Base-by-base conservation (phyloP, 805 yeast genomes). In the Saturnispora dispora region DNA sequence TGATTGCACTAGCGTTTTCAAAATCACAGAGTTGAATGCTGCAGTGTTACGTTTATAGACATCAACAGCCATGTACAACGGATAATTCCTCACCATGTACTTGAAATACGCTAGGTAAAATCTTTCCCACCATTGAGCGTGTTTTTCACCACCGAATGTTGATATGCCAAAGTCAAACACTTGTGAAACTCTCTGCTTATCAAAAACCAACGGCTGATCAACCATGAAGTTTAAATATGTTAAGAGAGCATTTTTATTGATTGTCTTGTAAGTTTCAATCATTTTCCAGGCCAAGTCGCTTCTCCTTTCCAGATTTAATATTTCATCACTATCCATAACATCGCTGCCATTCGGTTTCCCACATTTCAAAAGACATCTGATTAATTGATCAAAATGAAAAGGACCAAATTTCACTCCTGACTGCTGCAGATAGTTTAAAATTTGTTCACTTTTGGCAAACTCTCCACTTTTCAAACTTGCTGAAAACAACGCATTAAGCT, bases 51-150 rank as follows among this genome's bases (percentile, higher is more conserved):
- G 50, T 22, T 50, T 51, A 50, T 61, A 66, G 5, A 67, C 58
- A n/a, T 46, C 48, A 28, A 59, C 57, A 1, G 66, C 60, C 10
- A 53, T 45, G 1, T 54, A 47, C 11, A 60, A 39, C 9, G 68
- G 63, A 43, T 54, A 61, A 17, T 59, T 60, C 39, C 63, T 52
- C 22, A 53, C 54, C 40, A 66, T 45, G 45, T 66, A 66, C 37
- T 66, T 68, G 57, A 68, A 60, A 46, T 68, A 69, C 0, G 59
- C 41, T 33, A 59, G 44, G n/a, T 51, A 49, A 61, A 67, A 69
- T 45, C 59, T 56, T 32, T 58, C 60, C 69, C 69, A 69, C 45
- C 63, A 65, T 22, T 58, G 55, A 17, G 9, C 20, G 48, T 48
- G 45, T 67, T 65, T 5, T 27, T 47, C 4, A 6, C 10, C 4